Evolutionary conservation across 2,329 filamentous ascomycete species (phyloP), one percentile per base, ranked within the genome.

Genomic region (Aspergillus neoniger): DNA sequence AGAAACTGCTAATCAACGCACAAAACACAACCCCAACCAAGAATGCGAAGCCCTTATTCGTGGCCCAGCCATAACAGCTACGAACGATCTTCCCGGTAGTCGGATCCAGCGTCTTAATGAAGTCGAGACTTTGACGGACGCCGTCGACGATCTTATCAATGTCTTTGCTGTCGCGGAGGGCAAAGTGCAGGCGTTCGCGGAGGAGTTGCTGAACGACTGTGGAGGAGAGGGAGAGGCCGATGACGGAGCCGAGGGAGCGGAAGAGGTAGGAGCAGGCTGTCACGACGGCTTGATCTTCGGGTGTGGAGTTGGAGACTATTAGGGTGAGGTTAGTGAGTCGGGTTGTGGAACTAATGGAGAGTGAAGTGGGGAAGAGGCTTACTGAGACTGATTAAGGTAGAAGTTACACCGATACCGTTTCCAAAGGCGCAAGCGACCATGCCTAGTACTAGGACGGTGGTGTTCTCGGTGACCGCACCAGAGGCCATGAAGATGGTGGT

Each of bases 241-340:
- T 82, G 9, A 87, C 85, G 15, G 82, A 84, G 10, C 86, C 91
- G 0, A 93, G 80, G 1, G 88, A 89, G 41, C 91, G 87, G 80
- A 94, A 94, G 23, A 94, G 85, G 75, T 94, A 94, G 19, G 87
- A 90, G 73, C 89, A 92, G 7, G 91, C 91, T 15, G 91, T 90
- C 4, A 88, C 89, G 1, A 93, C 85, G 2, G 91, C 90, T 63
- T 90, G 87, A 65, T 93, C 90, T 47, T 86, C 81, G 3, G 81
- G 79, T 1, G 84, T 78, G 0, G 88, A 85, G 70, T 92, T 91
- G 32, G 90, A 87, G 64, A 93, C 86, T 81, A 15, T n/a, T 9
- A 3, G 55, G 39, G 38, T 65, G 58, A 65, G 58, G 41, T 57
- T 44, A 58, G 28, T 25, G 44, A 41, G 15, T 19, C 21, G 14